Percentiles rank a stretch among this genome's conserved stretches.
phyloP scores from a whole-genome alignment of 2,329 filamentous ascomycete genomes.

The Aspergillus novofumigatus region DNA sequence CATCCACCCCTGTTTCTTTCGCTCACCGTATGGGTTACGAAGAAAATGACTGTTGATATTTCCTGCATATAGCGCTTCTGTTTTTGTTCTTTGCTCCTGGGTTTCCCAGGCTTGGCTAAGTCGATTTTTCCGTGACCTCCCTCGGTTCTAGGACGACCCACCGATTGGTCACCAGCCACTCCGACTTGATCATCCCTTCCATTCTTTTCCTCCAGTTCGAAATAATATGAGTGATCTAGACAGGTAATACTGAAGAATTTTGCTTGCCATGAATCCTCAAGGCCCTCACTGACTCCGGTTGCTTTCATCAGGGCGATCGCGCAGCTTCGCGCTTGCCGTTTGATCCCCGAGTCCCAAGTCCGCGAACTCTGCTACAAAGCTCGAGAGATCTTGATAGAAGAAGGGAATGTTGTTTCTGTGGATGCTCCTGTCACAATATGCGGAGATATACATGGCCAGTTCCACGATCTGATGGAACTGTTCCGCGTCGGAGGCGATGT shows the following conservation, averaged over 20 bases:
- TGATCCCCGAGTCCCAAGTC: conserved; percentile 92
- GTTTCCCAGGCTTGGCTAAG: conserved; percentile 6
- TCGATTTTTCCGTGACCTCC: conserved; percentile 4
- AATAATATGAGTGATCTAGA: conserved; percentile 85
- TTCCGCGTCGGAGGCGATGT: conserved; percentile 92
- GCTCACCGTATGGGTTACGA: conserved; percentile 5
- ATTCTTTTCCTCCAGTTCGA: conserved; percentile 7
- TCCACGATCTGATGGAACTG: conserved; percentile 94
- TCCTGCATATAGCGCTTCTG: conserved; percentile 16
- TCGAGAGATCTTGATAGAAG: conserved; percentile 90
- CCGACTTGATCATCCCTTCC: conserved; percentile 2
- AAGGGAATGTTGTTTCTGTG: conserved; percentile 94
- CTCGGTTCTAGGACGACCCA: conserved; percentile 17
- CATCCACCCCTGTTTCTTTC: conserved; percentile 3
- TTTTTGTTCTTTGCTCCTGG: conserved; percentile 6
- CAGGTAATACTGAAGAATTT: conserved; percentile 52
- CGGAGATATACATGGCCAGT: conserved; percentile 94
- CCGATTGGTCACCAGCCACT: conserved; percentile 6
- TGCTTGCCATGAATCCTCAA: background rate
- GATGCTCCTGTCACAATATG: conserved; percentile 96
- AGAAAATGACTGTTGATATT: conserved; percentile 17
- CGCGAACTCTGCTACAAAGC: conserved; percentile 97
- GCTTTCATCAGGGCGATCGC: conserved; percentile 70
- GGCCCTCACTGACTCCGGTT: conserved; percentile 18
- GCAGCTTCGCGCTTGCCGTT: conserved; percentile 89